These are phyloP conservation scores for Lodderomyces jiufengensis DNA, from an alignment of 1,139 yeast genomes.

Conservation along the genomic window DNA sequence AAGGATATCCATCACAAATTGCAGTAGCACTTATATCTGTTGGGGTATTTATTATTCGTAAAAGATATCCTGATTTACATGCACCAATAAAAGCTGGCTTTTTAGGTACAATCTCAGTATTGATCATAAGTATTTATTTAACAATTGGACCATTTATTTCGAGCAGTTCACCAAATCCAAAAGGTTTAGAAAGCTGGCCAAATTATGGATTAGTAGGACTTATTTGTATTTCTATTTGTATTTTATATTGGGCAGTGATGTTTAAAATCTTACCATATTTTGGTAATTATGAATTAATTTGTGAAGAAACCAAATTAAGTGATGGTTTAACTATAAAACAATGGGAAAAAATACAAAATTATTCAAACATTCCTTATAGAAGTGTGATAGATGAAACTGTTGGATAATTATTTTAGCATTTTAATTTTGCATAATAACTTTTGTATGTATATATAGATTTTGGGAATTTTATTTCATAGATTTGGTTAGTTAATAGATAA, in stretches of 20 bases:
- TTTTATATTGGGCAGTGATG: slow-evolving; percentile 47
- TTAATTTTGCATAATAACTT: no score
- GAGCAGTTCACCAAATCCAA: slow-evolving; percentile 35
- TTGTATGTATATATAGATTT: no score
- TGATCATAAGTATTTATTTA: slow-evolving; percentile 38
- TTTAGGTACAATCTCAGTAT: slow-evolving; percentile 41
- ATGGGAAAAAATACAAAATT: slow-evolving; percentile 33
- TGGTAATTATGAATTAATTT: slow-evolving; percentile 39
- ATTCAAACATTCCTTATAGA: neutral
- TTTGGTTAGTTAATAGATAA: no score
- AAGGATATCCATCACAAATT: slow-evolving; percentile 64
- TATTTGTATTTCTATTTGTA: slow-evolving; percentile 30
- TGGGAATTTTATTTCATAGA: no score
- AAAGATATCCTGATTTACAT: slow-evolving; percentile 39
- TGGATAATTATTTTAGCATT: neutral
- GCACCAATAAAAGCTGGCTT: slow-evolving; percentile 51
- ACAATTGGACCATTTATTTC: slow-evolving; percentile 47
- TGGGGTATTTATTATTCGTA: slow-evolving; percentile 51
- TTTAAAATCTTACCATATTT: slow-evolving; percentile 44
- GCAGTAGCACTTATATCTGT: slow-evolving; percentile 47
- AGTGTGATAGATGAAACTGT: neutral
- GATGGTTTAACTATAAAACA: slow-evolving; percentile 56
- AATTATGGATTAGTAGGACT: slow-evolving; percentile 46
- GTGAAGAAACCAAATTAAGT: slow-evolving; percentile 34
- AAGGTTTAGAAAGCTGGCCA: slow-evolving; percentile 47